Conservation (phyloP, 2,329 filamentous ascomycete species). For the Spiromastix sp. region DNA sequence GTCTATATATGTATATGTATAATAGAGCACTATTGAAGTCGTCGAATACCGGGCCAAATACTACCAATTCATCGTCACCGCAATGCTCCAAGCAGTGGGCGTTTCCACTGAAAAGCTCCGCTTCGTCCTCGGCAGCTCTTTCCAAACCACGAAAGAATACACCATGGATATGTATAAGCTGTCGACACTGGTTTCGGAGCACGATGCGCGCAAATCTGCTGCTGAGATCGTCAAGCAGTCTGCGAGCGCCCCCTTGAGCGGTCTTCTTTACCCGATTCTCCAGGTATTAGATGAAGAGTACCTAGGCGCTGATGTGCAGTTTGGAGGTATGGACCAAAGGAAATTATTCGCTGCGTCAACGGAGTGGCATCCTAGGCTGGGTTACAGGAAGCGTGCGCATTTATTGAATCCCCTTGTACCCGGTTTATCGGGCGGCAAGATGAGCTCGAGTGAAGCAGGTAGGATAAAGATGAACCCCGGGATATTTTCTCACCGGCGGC, state of each 20-base stretch:
- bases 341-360: constrained; percentile 82
- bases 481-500: neutral
- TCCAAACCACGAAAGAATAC: constrained; percentile 60
- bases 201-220: constrained; percentile 81
- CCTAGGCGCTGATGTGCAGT: constrained; percentile 77
- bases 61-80: constrained; percentile 63
- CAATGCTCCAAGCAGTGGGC: constrained; percentile 58
- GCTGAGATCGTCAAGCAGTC: constrained; percentile 93
- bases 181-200: constrained; percentile 58
- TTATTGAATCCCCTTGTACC: constrained; percentile 84
- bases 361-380: constrained; percentile 75
- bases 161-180: constrained; percentile 83
- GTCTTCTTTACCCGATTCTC: constrained; percentile 74
- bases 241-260: constrained; percentile 61
- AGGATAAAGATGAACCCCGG: too few relatives aligned
- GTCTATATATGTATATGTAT: too few relatives aligned
- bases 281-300: constrained; percentile 88
- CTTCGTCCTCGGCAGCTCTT: constrained; percentile 67
- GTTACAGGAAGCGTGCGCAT: constrained; percentile 67
- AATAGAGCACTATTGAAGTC: constrained; percentile 70
- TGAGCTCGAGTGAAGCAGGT: constrained; percentile 59
- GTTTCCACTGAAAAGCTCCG: constrained; percentile 64
- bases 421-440: constrained; percentile 73
- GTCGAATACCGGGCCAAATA: constrained; percentile 67
- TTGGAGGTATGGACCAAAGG: constrained; percentile 74